These are phyloP conservation scores for Lipomyces kockii DNA, from an alignment of 805 yeast genomes.

Conservation along the genomic window DNA sequence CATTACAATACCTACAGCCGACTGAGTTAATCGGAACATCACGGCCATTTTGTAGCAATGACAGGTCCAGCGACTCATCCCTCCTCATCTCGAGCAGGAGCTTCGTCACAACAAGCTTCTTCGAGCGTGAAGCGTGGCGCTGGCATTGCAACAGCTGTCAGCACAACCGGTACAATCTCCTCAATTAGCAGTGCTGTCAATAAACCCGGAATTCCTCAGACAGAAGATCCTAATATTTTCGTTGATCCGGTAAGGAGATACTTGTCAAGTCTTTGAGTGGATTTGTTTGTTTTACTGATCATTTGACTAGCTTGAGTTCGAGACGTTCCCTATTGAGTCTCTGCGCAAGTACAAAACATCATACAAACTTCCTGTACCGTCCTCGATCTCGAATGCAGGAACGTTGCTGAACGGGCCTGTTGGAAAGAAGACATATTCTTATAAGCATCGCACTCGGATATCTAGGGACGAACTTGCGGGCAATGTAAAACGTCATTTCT, in stretches of 20 bases:
- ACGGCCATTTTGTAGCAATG: background rate
- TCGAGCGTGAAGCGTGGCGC: conserved; percentile 18
- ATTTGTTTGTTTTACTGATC: background rate
- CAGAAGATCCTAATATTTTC: conserved; percentile 15
- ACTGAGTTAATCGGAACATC: too few relatives aligned
- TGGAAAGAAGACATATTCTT: conserved; percentile 69
- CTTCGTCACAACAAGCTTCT: background rate
- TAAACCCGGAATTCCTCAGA: background rate
- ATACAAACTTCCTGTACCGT: conserved; percentile 61
- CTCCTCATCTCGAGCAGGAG: background rate
- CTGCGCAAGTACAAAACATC: conserved; percentile 70
- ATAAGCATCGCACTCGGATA: conserved; percentile 51
- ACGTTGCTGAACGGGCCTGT: conserved; percentile 69
- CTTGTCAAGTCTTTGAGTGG: background rate
- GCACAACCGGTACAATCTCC: background rate
- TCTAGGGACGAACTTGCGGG: conserved; percentile 64
- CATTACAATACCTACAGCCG: too few relatives aligned
- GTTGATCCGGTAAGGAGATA: conserved; percentile 21
- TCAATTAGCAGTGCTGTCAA: conserved; percentile 2
- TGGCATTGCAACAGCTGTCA: background rate
- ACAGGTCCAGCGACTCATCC: background rate
- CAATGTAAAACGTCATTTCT: conserved; percentile 71
- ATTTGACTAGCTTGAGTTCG: conserved; percentile 61
- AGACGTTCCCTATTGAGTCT: conserved; percentile 61
- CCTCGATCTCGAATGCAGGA: conserved; percentile 69